These are phyloP conservation scores for Euphorbia tirucalli DNA, from an alignment of 345 rosid species.

Conservation along the genomic window DNA sequence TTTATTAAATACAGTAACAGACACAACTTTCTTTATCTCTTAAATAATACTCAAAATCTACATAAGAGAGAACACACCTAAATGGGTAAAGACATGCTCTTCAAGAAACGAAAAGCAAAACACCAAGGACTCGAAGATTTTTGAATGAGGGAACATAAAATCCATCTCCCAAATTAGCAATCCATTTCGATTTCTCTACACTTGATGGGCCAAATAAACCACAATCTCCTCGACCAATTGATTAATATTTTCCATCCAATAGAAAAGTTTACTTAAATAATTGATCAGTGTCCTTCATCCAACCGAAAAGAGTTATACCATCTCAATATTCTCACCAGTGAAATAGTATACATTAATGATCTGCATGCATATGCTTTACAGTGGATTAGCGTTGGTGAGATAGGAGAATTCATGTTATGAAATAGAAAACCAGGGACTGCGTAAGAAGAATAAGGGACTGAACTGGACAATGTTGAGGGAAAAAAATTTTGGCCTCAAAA, in stretches of 20 bases:
- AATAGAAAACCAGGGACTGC: not conserved
- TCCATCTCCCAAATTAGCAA: too few relatives aligned
- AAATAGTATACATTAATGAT: not conserved
- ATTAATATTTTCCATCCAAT: not conserved
- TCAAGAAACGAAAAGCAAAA: too few relatives aligned
- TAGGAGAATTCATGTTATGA: not conserved
- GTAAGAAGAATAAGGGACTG: too few relatives aligned
- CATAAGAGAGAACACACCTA: too few relatives aligned
- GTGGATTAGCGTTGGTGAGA: not conserved
- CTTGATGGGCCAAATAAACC: not conserved
- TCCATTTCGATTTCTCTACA: not conserved
- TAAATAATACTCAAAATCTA: too few relatives aligned
- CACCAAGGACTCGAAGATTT: too few relatives aligned
- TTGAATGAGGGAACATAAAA: too few relatives aligned
- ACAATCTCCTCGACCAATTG: not conserved
- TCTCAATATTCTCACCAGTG: not conserved
- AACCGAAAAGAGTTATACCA: not conserved
- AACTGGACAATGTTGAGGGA: too few relatives aligned
- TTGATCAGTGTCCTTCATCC: not conserved
- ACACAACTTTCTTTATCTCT: not conserved
- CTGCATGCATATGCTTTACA: not conserved
- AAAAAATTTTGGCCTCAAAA: too few relatives aligned
- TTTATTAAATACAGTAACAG: not conserved
- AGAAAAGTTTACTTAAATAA: too few relatives aligned
- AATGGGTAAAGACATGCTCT: too few relatives aligned